These are phyloP conservation scores for Phytophthora litchii DNA, from an alignment of 352 stramenopile genomes.

Conservation along the genomic window DNA sequence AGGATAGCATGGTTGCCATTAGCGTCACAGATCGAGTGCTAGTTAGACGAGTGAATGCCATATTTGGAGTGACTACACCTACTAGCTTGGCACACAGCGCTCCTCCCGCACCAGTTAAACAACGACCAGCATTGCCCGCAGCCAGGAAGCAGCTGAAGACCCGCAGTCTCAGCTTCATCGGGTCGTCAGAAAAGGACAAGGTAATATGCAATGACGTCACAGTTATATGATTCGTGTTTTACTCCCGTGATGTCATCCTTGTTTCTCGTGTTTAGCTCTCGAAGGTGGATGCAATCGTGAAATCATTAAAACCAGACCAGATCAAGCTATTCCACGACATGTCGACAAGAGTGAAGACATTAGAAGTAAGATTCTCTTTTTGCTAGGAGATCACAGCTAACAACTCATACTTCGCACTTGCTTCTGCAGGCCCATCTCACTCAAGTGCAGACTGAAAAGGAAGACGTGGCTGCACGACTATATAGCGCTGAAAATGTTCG, in stretches of 20 bases:
- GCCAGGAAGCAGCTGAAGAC: constrained; percentile 26
- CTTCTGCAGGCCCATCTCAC: constrained; percentile 51
- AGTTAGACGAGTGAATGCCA: constrained; percentile 58
- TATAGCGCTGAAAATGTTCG: constrained; percentile 81
- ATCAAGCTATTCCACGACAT: constrained; percentile 89
- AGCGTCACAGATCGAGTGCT: constrained; percentile 64
- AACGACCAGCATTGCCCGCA: constrained; percentile 20
- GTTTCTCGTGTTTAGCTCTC: constrained; percentile 44
- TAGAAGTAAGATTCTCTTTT: constrained; percentile 48
- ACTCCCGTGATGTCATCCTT: neutral
- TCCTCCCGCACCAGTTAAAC: constrained; percentile 17
- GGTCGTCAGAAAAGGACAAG: constrained; percentile 48
- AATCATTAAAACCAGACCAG: constrained; percentile 81
- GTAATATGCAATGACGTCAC: constrained; percentile 3
- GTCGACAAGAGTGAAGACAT: constrained; percentile 71
- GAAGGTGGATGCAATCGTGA: constrained; percentile 79
- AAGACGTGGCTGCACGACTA: constrained; percentile 71
- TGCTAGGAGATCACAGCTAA: neutral
- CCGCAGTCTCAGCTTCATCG: constrained; percentile 46
- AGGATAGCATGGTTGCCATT: constrained; percentile 74
- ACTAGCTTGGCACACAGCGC: constrained; percentile 29
- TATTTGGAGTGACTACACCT: constrained; percentile 64
- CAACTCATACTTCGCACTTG: neutral
- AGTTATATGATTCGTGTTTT: neutral
- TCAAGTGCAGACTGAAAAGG: constrained; percentile 77